Percentiles rank a stretch among this genome's conserved stretches.
Conservation (phyloP, 345 rosid genomes). For the Lepidium didymum region DNA sequence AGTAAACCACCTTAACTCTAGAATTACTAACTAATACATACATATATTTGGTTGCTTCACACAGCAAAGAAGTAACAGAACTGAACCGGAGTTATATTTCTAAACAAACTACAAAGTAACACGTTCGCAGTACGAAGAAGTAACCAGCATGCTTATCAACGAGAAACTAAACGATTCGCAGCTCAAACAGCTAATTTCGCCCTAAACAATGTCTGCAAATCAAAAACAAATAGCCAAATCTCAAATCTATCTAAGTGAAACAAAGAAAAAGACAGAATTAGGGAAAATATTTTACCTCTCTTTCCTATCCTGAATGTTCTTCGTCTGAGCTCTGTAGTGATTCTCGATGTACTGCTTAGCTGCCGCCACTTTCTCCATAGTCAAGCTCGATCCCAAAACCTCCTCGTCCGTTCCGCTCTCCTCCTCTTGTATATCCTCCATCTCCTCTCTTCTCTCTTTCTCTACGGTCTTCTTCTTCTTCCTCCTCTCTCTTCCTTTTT, state of each 20-base stretch:
- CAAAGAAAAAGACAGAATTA: background rate
- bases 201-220: constrained; percentile 16
- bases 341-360: constrained; percentile 97
- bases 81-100: background rate
- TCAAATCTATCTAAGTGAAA: constrained; percentile 2
- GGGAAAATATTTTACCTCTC: constrained; percentile 48
- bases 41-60: background rate
- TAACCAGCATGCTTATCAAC: background rate
- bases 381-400: constrained; percentile 79
- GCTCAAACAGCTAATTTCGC: constrained; percentile 20
- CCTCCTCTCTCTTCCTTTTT: background rate
- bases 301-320: constrained; percentile 83
- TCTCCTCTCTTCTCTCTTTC: constrained; percentile 14
- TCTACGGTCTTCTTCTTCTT: constrained; percentile 20
- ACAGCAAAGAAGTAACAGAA: background rate
- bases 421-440: constrained; percentile 51
- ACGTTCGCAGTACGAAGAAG: background rate
- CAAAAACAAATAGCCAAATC: constrained; percentile 19
- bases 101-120: background rate
- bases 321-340: constrained; percentile 87
- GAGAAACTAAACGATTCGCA: background rate
- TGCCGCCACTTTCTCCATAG: constrained; percentile 98
- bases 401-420: constrained; percentile 43
- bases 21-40: background rate
- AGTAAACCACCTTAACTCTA: background rate